phyloP scores from a whole-genome alignment of 805 yeast genomes.

The Metschnikowia lochheadii region DNA sequence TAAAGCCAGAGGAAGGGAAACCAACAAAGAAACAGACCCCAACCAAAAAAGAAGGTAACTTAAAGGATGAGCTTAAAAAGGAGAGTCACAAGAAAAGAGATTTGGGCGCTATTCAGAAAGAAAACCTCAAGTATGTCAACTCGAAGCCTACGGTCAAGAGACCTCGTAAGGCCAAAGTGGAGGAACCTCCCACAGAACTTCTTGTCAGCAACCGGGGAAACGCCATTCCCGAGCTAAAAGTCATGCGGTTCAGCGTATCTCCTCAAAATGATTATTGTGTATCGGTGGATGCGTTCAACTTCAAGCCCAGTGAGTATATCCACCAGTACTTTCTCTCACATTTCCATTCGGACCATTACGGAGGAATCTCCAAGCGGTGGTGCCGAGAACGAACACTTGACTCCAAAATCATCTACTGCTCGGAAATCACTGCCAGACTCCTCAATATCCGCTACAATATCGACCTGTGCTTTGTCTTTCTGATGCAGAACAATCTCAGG shows the following conservation, averaged over 20 bases:
- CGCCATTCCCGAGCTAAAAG: conserved; percentile 54
- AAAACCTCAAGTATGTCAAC: conserved; percentile 9
- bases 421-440: conserved; percentile 63
- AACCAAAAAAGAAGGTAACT: background rate
- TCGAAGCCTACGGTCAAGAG: conserved; percentile 7
- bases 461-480: conserved; percentile 42
- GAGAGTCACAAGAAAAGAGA: conserved; percentile 4
- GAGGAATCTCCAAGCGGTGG: conserved; percentile 81
- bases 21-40: background rate
- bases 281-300: conserved; percentile 64
- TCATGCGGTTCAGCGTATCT: conserved; percentile 37
- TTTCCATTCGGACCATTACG: conserved; percentile 93
- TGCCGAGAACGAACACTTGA: conserved; percentile 36
- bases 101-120: conserved; percentile 12
- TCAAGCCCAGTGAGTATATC: conserved; percentile 42
- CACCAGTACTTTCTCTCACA: conserved; percentile 65
- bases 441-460: conserved; percentile 53
- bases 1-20: background rate
- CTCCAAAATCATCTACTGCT: conserved; percentile 67
- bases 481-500: conserved; percentile 39
- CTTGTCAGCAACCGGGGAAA: conserved; percentile 16
- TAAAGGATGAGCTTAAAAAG: background rate
- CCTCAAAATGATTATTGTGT: conserved; percentile 33
- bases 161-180: conserved; percentile 3
- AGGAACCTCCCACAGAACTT: conserved; percentile 7